Evolutionary conservation across 2,329 filamentous ascomycete genomes (phyloP), one percentile per base, ranked within the genome.

Genomic region (Bertia moriformis): DNA sequence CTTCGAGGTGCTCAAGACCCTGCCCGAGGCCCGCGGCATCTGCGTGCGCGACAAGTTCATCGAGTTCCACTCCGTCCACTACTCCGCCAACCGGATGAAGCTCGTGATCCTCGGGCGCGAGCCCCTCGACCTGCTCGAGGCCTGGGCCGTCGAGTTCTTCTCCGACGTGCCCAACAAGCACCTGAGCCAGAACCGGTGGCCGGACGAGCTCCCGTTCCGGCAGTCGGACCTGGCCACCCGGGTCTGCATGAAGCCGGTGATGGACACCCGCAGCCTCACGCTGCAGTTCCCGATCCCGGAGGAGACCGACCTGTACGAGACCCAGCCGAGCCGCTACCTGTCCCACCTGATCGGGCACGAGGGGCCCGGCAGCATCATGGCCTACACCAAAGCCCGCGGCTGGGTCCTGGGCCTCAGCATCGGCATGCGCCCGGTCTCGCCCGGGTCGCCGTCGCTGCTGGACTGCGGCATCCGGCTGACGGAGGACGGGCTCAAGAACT

Each of bases 11-110:
- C 66, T 95, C 43, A 88, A 91, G 59, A 85, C 84, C 40, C 69
- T 81, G 4, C 88, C 88, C 2, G 77, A 91, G 53, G 73, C 77
- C 35, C 66, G 77, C 38, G 86, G 86, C 3, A 72, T 95, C 48
- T 84, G 91, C 55, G 83, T 95, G 18, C 73, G 88, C 38, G 79
- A 86, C 48, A 87, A 88, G 57, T 95, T 95, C 53, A 93, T 95
- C 47, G 80, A 87, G 45, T 95, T 95, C 52, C 85, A 95, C 55
- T 73, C 78, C 45, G 82, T 78, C 51, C 80, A 93, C 53, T 95
- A 95, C 59, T 94, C 88, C 1, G 84, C 88, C 42, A 95, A 95
- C 53, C 72, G 78, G 29, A 94, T 94, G 84, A 94, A 93, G 66
- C 66, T 95, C 38, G 86, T 88, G 27, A 77, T 94, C 3, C 60